Percentiles rank a stretch among this genome's conserved stretches.
These are phyloP conservation scores for Brassica hybrid DNA, from an alignment of 441 rosid genomes.

Conservation along the genomic window DNA sequence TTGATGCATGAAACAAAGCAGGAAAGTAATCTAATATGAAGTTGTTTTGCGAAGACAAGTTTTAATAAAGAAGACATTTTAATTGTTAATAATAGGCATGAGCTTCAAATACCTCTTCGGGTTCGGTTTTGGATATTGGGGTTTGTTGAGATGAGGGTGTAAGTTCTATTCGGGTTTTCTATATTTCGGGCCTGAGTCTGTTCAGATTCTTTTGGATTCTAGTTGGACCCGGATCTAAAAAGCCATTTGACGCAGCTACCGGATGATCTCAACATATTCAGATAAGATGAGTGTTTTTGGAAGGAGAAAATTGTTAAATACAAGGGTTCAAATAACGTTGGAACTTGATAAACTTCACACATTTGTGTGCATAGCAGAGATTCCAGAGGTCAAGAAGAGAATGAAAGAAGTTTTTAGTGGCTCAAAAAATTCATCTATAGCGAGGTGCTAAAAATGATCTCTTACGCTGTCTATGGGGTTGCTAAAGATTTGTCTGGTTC, in stretches of 20 bases:
- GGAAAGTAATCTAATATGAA: background rate
- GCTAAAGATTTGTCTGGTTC: slow-evolving; percentile 25
- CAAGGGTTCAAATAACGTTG: background rate
- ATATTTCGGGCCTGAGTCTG: background rate
- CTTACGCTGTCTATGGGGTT: slow-evolving; percentile 14
- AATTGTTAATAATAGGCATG: background rate
- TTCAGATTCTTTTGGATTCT: background rate
- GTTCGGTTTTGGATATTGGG: background rate
- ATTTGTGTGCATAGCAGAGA: background rate
- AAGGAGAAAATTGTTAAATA: background rate
- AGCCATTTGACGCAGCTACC: slow-evolving; percentile 10
- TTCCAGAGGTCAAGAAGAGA: background rate
- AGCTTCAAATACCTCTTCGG: background rate
- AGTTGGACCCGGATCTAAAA: slow-evolving; percentile 56
- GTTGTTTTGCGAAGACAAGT: background rate
- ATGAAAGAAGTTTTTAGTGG: background rate
- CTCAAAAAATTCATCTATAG: background rate
- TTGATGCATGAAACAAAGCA: no score
- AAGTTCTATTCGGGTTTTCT: no score
- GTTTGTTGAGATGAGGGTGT: background rate
- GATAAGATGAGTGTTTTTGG: background rate
- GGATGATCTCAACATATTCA: background rate
- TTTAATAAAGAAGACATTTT: background rate
- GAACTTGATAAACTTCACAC: background rate
- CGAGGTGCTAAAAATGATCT: background rate